phyloP scores from a whole-genome alignment of 2,329 filamentous ascomycete genomes.

The Ampelomyces quisqualis region DNA sequence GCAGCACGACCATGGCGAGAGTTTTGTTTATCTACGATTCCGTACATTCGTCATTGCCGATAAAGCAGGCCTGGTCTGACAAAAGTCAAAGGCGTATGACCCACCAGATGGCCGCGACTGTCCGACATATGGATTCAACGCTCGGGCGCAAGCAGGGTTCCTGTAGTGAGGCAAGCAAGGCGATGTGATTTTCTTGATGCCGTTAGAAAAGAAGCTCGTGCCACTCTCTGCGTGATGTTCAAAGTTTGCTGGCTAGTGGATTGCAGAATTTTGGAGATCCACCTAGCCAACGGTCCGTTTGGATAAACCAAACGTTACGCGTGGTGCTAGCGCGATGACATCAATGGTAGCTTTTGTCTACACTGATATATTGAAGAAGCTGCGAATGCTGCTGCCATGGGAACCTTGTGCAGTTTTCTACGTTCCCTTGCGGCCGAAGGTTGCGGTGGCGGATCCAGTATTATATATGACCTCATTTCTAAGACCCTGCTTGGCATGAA shows the following conservation, averaged over 20 bases:
- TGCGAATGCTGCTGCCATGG: too few species aligned
- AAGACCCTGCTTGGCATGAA: too few species aligned
- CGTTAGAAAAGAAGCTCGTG: too few species aligned
- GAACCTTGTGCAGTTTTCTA: too few species aligned
- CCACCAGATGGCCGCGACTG: slow-evolving; percentile 10
- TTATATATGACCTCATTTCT: too few species aligned
- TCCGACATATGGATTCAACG: slow-evolving; percentile 6
- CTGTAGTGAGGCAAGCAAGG: neutral
- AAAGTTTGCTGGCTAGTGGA: slow-evolving; percentile 6
- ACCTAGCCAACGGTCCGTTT: neutral
- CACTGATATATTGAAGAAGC: too few species aligned
- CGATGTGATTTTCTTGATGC: neutral
- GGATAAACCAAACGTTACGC: neutral
- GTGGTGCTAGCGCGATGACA: slow-evolving; percentile 3
- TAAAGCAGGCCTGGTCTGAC: slow-evolving; percentile 5
- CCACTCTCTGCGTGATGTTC: neutral
- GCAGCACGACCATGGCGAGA: neutral
- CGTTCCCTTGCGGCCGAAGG: too few species aligned
- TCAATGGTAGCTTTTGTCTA: too few species aligned
- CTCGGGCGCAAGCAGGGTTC: slow-evolving; percentile 3
- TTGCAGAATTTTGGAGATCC: slow-evolving; percentile 12
- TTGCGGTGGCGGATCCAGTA: too few species aligned
- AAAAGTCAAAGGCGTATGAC: neutral
- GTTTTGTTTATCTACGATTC: slow-evolving; percentile 1
- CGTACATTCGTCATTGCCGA: slow-evolving; percentile 6